Evolutionary conservation across 1,284 basidiomycete species (phyloP).

Genomic region (Cutaneotrichosporon sp.): DNA sequence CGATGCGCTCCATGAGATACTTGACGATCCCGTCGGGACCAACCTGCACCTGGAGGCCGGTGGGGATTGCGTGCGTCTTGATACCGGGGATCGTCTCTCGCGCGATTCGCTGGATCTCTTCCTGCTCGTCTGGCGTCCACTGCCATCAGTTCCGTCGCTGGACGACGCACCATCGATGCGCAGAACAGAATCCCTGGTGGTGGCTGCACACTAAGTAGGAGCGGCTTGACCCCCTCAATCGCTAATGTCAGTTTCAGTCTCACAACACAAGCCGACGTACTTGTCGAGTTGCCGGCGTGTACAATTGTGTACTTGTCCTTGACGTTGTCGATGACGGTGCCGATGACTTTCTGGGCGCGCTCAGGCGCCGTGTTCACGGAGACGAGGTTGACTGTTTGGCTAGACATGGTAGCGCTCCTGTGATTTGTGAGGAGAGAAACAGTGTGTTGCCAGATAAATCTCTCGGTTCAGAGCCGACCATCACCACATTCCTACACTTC

Average conservation of each 20-base stretch:
- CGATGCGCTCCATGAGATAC: constrained; percentile 47
- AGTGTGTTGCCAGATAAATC: not conserved
- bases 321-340: constrained; percentile 46
- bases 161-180: constrained; percentile 42
- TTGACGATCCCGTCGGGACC: constrained; percentile 48
- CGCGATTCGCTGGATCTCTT: constrained; percentile 48
- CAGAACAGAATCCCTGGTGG: constrained; percentile 47
- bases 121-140: constrained; percentile 53
- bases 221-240: constrained; percentile 46
- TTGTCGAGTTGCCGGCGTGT: constrained; percentile 49
- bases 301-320: constrained; percentile 47
- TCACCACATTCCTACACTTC: not conserved
- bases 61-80: constrained; percentile 49
- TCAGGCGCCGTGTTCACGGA: constrained; percentile 52
- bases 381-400: constrained; percentile 43
- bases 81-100: constrained; percentile 48
- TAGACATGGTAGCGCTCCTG: not conserved
- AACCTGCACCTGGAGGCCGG: constrained; percentile 47
- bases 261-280: constrained; percentile 22
- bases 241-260: constrained; percentile 21
- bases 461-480: not conserved
- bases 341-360: constrained; percentile 47
- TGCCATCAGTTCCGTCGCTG: constrained; percentile 13
- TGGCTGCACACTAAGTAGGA: constrained; percentile 41
- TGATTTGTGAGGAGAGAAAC: not conserved